Evolutionary conservation across 148 eudicot species (phyloP), one percentile per base, ranked within the genome.

Genomic region (Nepenthes gracilis): DNA sequence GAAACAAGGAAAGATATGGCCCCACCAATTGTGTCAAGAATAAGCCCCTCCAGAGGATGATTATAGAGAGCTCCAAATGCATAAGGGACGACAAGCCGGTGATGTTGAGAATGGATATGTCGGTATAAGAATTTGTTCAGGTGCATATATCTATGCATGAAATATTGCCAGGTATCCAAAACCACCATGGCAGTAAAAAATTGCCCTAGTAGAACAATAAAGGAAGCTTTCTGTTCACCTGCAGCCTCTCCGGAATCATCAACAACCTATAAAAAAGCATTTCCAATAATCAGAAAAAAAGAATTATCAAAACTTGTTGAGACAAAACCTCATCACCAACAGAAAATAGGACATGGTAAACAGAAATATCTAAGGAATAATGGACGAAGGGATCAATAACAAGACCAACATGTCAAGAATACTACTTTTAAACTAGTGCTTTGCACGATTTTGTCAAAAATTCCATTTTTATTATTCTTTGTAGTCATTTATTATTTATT

Each of bases 241-340:
- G 8, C 64, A 34, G 40, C 55, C 2, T 61, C 64, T 6, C 40
- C 55, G 12, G 81, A 74, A 62, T 69, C 73, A 61, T 83, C 88
- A 1, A 89, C 87, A 53, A 90, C 87, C 97, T 90, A 55, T 23
- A 67, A 23, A 61, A 54, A 61, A 48, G 55, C 10, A 5, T 49
- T 11, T 49, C 53, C 0, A 49, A 49, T 49, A 12, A n/a, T 49
- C 15, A 49, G n/a, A 2, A n/a, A 49, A 6, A 49, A 49, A 5
- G 4, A 49, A 10, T 2, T 12, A 49, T 40, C 8, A 40, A 40
- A 40, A 3, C 45, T 40, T 40, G 45, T 3, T 40, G 45, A 3
- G 6, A 40, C 8, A 40, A 3, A 40, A 40, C 45, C 45, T 40
- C 45, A 23, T 23, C 23, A 23, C 23, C 23, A 23, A 23, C 23